Base-by-base conservation (phyloP, 257 asterid species). In the Craterostigma plantagineum region DNA sequence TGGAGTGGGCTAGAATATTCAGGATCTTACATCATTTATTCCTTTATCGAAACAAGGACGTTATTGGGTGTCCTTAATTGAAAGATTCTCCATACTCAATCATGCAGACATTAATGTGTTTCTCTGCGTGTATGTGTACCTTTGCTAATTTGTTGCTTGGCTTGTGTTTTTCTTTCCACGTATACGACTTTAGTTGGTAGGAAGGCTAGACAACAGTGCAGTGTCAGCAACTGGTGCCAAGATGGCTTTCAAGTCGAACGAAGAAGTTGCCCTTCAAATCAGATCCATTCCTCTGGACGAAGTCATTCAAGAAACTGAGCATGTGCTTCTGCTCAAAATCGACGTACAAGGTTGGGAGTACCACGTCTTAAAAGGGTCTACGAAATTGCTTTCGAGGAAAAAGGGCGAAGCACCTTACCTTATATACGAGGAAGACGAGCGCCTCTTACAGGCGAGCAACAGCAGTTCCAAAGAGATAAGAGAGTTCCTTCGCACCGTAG, bases 291-390 rank as follows among this genome's bases (percentile, higher is more conserved):
- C 83, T 10, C 87, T 90, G 4, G 96, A 90, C 15, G 71, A 75
- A 41, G 60, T 84, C 41, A 69, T 90, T 54, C 52, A 33, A 49
- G 99, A 75, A 17, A 61, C 77, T 0, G 94, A 83, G 61, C 57
- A 38, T 4, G 93, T 90, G 46, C 72, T 80, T 7, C 52, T 84
- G 50, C 63, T 90, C 55, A 90, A 90, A 57, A 90, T 90, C 55
- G 99, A 90, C 38, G 99, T 90, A 61, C 99, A 90, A 59, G 99
- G 99, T 9, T 90, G 99, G 99, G 99, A 90, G 72, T 69, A 80
- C 63, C 99, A 84, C 36, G 99, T 90, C 9, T 75, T 90, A 1
- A 90, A 71, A 56, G 99, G 99, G 7, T 96, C 96, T 7, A 43
- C 82, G 7, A 90, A 75, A 58, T 43, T 90, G 50, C 56, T 90